Evolutionary conservation across 2,329 filamentous ascomycete species (phyloP), one percentile per base, ranked within the genome.

Genomic region (Cladosporium sp.): DNA sequence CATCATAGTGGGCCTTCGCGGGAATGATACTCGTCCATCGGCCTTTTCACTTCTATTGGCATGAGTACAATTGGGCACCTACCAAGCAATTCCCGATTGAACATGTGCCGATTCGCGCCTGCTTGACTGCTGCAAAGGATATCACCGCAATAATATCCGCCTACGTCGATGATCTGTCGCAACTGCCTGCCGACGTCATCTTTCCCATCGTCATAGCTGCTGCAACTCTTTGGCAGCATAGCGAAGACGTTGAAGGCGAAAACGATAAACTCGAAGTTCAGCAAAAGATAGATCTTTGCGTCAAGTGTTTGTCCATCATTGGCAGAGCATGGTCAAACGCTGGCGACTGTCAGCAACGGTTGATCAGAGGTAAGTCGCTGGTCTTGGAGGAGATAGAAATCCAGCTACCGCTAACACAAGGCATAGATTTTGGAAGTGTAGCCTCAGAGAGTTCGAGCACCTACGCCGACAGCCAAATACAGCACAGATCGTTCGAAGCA

Each of bases 81-180:
- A 13, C 45, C 7, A 35, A 48, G 27, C 16, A 27, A 16, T 16
- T 48, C 3, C 16, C 16, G 8, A 27, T 35, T 5, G 45, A 40
- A 9, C 18, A 40, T 8, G 15, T n/a, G 9, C 45, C 45, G 7
- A 22, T 40, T 13, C 36, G 29, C 5, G 27, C 30, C 22, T 48
- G 45, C 19, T 13, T 48, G 29, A 25, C 36, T 8, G 45, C 45
- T 7, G 45, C 45, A 3, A 36, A 40, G 33, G 45, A 48, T 11
- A 20, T 33, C 13, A 32, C 22, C 36, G 27, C 45, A 3, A 13
- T 48, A 6, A 25, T 48, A 3, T 19, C 36, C 2, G 35, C 29
- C 11, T 48, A 48, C 20, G 45, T 48, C 12, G 45, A 48, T 12
- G 45, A 48, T n/a, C 45, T 48, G 13, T 19, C 20, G n/a, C 45